Conservation (phyloP, 768 basidiomycete species). For the Mycena vulgaris region DNA sequence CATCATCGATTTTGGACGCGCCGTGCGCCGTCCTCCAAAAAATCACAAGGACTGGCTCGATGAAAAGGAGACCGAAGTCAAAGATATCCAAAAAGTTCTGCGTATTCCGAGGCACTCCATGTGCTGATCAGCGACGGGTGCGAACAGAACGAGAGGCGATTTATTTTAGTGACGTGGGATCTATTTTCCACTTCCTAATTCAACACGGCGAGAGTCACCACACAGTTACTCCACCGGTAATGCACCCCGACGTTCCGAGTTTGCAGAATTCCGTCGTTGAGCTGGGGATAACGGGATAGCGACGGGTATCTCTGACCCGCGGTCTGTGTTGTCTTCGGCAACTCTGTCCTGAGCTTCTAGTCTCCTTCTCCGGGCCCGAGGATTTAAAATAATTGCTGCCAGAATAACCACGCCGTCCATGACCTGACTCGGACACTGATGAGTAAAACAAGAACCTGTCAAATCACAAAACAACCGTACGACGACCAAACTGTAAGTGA, state of each 20-base stretch:
- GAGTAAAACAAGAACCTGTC: conserved; percentile 12
- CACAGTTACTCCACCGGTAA: neutral
- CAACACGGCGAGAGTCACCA: neutral
- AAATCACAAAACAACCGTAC: conserved; percentile 51
- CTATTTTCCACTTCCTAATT: neutral
- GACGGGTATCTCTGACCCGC: neutral
- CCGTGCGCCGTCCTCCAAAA: conserved; percentile 22
- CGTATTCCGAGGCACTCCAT: conserved; percentile 33
- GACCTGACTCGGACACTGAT: conserved; percentile 58
- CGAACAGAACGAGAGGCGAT: neutral
- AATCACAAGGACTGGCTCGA: conserved; percentile 31
- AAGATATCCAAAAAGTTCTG: conserved; percentile 31
- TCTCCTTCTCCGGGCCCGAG: conserved; percentile 61
- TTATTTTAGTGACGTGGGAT: neutral
- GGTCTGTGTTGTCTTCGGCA: neutral
- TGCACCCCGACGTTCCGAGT: neutral
- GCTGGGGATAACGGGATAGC: neutral
- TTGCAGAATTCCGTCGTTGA: neutral
- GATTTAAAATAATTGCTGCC: conserved; percentile 76
- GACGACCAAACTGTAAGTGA: conserved; percentile 75
- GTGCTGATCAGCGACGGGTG: conserved; percentile 8
- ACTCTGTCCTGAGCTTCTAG: conserved; percentile 15
- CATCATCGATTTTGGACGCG: conserved; percentile 67
- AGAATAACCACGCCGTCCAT: conserved; percentile 75
- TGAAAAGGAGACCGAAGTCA: conserved; percentile 27